Conservation (phyloP, 129 eudicot species). For the Solidago caesia region DNA sequence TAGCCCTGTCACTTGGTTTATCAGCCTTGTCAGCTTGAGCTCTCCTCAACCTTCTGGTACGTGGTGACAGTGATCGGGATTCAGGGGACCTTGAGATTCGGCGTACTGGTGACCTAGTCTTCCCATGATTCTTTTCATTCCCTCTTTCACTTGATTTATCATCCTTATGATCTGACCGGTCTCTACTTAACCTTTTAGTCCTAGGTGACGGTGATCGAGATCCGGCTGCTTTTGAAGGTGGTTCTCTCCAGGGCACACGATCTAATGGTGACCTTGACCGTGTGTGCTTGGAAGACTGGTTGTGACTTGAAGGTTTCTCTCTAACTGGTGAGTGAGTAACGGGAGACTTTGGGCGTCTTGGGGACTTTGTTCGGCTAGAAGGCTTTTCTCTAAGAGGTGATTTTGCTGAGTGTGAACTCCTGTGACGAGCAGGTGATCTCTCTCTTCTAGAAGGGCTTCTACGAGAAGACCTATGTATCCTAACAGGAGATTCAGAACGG, state of each 20-base stretch:
- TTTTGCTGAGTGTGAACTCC: slow-evolving; percentile 51
- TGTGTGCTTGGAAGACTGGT: slow-evolving; percentile 47
- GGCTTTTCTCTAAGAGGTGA: slow-evolving; percentile 48
- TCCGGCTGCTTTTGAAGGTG: slow-evolving; percentile 38
- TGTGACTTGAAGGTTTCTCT: slow-evolving; percentile 47
- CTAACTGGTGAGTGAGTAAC: slow-evolving; percentile 41
- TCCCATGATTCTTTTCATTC: slow-evolving; percentile 26
- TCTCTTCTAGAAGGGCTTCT: slow-evolving; percentile 70
- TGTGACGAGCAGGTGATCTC: slow-evolving; percentile 63
- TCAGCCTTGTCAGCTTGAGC: slow-evolving; percentile 54
- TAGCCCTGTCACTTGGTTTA: slow-evolving; percentile 49
- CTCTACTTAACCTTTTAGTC: slow-evolving; percentile 42
- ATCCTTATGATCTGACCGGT: slow-evolving; percentile 37
- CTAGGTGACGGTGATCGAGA: slow-evolving; percentile 56
- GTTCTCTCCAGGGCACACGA: slow-evolving; percentile 42
- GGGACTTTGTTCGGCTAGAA: slow-evolving; percentile 53
- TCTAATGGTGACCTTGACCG: slow-evolving; percentile 47
- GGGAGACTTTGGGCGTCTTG: slow-evolving; percentile 60
- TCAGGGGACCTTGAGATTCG: slow-evolving; percentile 40
- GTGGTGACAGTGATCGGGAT: slow-evolving; percentile 66
- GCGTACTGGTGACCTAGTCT: slow-evolving; percentile 37
- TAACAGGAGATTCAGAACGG: slow-evolving; percentile 56
- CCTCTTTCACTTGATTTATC: slow-evolving; percentile 40
- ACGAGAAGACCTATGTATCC: slow-evolving; percentile 57
- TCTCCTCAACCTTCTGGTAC: slow-evolving; percentile 66